These are phyloP conservation scores for Imleria badia DNA, from an alignment of 768 basidiomycete species.

Conservation along the genomic window DNA sequence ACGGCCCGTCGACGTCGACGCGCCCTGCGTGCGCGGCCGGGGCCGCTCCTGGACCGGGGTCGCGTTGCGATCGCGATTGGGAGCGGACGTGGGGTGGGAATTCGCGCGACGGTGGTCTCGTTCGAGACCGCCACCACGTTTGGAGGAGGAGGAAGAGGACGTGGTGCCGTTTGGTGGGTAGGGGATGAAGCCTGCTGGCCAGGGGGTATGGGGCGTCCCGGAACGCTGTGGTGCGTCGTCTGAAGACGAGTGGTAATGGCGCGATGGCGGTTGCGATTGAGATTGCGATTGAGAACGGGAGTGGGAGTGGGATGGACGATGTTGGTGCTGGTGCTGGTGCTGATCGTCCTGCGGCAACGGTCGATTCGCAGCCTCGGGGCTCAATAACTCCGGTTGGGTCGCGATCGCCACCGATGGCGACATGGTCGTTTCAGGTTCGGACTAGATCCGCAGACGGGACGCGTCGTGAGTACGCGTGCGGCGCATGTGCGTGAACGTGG, in stretches of 20 bases:
- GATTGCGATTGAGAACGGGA: not conserved
- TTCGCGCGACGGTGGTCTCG: conserved; percentile 3
- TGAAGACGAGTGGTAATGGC: not conserved
- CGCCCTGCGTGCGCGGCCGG: conserved; percentile 15
- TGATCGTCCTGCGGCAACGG: conserved; percentile 24
- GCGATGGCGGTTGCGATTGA: not conserved
- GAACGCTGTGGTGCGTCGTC: conserved; percentile 9
- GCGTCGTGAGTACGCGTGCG: not conserved
- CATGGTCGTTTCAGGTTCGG: conserved; percentile 37
- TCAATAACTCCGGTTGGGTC: conserved; percentile 41
- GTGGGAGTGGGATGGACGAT: not conserved
- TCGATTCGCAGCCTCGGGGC: conserved; percentile 40
- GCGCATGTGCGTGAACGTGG: not conserved
- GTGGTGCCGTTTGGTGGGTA: not conserved
- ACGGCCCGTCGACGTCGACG: conserved; percentile 3
- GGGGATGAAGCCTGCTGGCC: conserved; percentile 22
- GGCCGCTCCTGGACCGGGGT: not conserved
- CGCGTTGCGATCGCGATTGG: not conserved
- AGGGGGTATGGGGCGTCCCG: conserved; percentile 9
- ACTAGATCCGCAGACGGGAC: conserved; percentile 26
- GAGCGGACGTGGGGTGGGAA: not conserved
- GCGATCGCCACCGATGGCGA: conserved; percentile 32
- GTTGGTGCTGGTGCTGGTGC: conserved; percentile 1
- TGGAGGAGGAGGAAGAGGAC: not conserved
- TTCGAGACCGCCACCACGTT: not conserved